phyloP scores from a whole-genome alignment of 495 filamentous ascomycete genomes.

The Penicillium flavigenum region DNA sequence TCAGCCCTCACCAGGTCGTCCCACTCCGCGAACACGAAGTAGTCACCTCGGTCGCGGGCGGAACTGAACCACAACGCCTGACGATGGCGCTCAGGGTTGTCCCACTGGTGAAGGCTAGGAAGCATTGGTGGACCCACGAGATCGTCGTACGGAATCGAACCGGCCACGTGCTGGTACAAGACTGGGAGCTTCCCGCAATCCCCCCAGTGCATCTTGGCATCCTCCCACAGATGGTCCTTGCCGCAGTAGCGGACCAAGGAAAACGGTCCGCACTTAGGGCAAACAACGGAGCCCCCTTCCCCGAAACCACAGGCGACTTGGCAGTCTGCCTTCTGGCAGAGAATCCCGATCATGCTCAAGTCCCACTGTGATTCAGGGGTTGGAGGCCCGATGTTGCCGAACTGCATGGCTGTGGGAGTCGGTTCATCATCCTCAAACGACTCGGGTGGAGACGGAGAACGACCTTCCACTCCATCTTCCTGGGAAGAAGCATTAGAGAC shows the following conservation, averaged over 20 bases:
- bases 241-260: constrained; percentile 43
- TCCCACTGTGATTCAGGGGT: constrained; percentile 17
- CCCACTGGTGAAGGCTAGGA: constrained; percentile 29
- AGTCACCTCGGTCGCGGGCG: constrained; percentile 29
- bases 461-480: not conserved
- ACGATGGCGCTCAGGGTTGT: constrained; percentile 36
- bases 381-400: not conserved
- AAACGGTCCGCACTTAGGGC: constrained; percentile 46
- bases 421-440: not conserved
- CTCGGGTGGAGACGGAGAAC: constrained; percentile 1
- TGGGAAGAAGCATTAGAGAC: not conserved
- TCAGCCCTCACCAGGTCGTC: constrained; percentile 11
- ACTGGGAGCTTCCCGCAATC: constrained; percentile 28
- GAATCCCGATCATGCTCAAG: constrained; percentile 25
- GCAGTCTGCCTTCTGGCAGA: constrained; percentile 34
- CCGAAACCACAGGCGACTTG: constrained; percentile 53
- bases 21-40: constrained; percentile 43
- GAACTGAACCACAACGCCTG: constrained; percentile 38
- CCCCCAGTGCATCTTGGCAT: constrained; percentile 38
- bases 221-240: constrained; percentile 36
- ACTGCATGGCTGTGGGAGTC: constrained; percentile 5
- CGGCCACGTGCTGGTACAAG: constrained; percentile 13
- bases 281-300: constrained; percentile 39
- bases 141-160: constrained; percentile 22
- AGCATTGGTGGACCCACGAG: constrained; percentile 28